A percentile compares a stretch with the other conserved stretches of the same genome.
Conservation (phyloP, 2,329 filamentous ascomycete genomes). For the Cercospora janseana region DNA sequence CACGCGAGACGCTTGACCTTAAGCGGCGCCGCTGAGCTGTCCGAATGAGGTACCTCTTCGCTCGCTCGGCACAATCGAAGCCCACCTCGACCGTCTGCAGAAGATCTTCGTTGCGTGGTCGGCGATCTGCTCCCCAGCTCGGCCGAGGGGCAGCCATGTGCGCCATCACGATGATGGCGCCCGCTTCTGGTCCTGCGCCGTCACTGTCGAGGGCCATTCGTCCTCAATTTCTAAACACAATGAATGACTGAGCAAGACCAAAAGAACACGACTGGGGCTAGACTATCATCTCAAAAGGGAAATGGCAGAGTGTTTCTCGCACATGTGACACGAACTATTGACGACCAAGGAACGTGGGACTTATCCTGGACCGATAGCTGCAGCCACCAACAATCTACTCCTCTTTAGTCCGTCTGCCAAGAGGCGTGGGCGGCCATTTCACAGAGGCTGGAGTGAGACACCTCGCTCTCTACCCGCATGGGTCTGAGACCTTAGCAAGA, state of each 20-base stretch:
- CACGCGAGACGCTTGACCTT: neutral
- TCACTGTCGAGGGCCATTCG: neutral
- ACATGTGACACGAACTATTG: neutral
- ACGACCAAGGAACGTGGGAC: conserved; percentile 4
- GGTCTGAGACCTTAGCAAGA: neutral
- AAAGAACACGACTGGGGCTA: neutral
- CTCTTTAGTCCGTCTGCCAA: conserved; percentile 2
- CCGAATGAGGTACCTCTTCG: neutral
- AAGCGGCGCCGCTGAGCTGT: neutral
- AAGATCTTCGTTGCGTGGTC: conserved; percentile 4
- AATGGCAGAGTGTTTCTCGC: neutral
- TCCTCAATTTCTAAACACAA: neutral
- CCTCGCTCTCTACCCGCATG: neutral
- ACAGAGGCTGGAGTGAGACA: neutral
- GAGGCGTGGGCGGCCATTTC: conserved; percentile 3
- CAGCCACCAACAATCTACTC: conserved; percentile 8
- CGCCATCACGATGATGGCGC: neutral
- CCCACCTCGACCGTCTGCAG: conserved; percentile 2
- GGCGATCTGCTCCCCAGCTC: neutral
- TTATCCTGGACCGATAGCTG: conserved; percentile 1
- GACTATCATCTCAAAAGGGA: neutral
- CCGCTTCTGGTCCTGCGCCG: neutral
- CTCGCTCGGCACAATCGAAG: conserved; percentile 1
- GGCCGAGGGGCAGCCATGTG: neutral
- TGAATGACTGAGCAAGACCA: neutral